Evolutionary conservation across 495 filamentous ascomycete species (phyloP), one percentile per base, ranked within the genome.

Genomic region (Neurospora sublineolata): DNA sequence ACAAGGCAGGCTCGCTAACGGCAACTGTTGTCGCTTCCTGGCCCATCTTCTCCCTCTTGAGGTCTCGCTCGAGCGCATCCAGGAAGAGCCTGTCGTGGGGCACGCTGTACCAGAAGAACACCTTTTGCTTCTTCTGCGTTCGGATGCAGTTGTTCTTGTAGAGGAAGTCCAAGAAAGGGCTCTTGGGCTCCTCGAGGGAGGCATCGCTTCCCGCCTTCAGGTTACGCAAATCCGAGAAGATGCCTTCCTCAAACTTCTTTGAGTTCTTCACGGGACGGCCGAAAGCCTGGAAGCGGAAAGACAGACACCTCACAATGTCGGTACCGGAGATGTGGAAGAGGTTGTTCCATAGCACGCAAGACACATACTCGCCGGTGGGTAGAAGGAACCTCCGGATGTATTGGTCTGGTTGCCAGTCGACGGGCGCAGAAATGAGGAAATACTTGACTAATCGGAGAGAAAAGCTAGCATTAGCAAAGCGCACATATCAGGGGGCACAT

Each of bases 111-210:
- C 95, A 99, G 83, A 97, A 99, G 77, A 99, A 99, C 75, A 99
- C 95, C 85, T 99, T 99, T 79, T 99, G 95, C 87, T 99, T 99
- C 89, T 99, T 99, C 82, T 99, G 95, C 36, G 95, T 99, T 74
- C 95, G 89, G 76, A 99, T 99, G 87, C 95, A 99, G 82, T 99
- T 99, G 86, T 99, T 98, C 87, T 99, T 99, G 86, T 98, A 99
- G 68, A 99, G 86, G 83, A 98, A 99, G 80, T 99, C 95, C 68
- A 99, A 87, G 83, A 99, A 99, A 3, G 92, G 89, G 84, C 94
- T 97, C 86, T 99, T 99, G 41, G 95, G 95, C 82, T 99, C 95
- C 83, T 99, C 95, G 42, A 99, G 90, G 33, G 94, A 97, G n/a
- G 95, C 95, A 86, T 99, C 95, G 77, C 94, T 97, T 69, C 95